A percentile compares a stretch with the other conserved stretches of the same genome.
These are phyloP conservation scores for Cardamine chenopodiifolia DNA, from an alignment of 345 rosid genomes.

Conservation along the genomic window DNA sequence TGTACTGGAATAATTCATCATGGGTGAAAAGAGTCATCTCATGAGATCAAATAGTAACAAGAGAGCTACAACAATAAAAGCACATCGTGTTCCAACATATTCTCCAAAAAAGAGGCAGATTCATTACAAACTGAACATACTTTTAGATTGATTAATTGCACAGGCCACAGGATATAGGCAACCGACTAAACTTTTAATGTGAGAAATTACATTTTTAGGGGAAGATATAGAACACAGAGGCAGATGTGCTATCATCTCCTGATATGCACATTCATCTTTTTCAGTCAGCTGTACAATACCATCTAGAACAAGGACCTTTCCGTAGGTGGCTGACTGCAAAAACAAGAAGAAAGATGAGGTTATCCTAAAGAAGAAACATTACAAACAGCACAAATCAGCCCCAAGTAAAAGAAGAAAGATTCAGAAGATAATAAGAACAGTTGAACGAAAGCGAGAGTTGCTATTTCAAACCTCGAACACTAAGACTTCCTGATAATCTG, in stretches of 20 bases:
- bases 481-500: conserved; percentile 88
- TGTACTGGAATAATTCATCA: conserved; percentile 4
- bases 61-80: neutral
- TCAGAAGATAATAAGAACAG: neutral
- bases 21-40: neutral
- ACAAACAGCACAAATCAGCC: neutral
- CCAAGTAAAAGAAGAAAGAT: neutral
- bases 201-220: conserved; percentile 68
- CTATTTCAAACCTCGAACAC: conserved; percentile 72
- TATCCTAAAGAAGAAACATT: conserved; percentile 2
- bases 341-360: conserved; percentile 22
- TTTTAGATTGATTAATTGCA: neutral
- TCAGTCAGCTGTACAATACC: conserved; percentile 94
- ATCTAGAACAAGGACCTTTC: conserved; percentile 97
- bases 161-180: conserved; percentile 1
- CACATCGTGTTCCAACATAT: conserved; percentile 4
- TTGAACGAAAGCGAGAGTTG: neutral
- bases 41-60: conserved; percentile 7
- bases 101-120: neutral
- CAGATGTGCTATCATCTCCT: conserved; percentile 98
- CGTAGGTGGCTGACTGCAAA: conserved; percentile 80
- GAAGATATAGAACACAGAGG: conserved; percentile 87
- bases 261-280: conserved; percentile 97
- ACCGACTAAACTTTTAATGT: conserved; percentile 21
- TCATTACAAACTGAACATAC: conserved; percentile 17